A percentile compares a stretch with the other conserved stretches of the same genome.
Evolutionary conservation across 2,329 filamentous ascomycete species (phyloP).

Genomic region (Nemania diffusa): DNA sequence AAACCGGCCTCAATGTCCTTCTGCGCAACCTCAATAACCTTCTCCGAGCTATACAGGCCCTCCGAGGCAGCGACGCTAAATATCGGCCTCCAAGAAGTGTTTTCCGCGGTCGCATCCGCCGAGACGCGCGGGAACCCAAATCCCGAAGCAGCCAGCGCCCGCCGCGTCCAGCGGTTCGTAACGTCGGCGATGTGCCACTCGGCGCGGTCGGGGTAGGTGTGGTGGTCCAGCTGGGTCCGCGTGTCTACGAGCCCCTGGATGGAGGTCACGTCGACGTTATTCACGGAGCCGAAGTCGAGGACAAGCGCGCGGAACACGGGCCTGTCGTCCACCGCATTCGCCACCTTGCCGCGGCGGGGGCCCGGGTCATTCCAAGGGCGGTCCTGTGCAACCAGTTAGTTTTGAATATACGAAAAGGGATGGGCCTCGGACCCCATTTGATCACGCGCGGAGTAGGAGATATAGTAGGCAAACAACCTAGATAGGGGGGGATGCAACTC

Average conservation of each 20-base stretch:
- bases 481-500: constrained; percentile 42
- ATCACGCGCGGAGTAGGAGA: constrained; percentile 30
- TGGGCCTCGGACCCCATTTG: too few relatives aligned
- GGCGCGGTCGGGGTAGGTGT: constrained; percentile 58
- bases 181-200: constrained; percentile 65
- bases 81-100: constrained; percentile 38
- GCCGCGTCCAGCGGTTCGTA: constrained; percentile 65
- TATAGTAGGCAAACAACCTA: too few relatives aligned
- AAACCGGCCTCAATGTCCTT: constrained; percentile 32
- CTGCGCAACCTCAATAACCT: constrained; percentile 25
- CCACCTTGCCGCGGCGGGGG: constrained; percentile 39
- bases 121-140: constrained; percentile 56
- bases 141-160: constrained; percentile 64
- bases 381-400: constrained; percentile 38
- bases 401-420: too few relatives aligned
- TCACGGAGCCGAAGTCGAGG: constrained; percentile 66
- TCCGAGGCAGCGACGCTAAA: constrained; percentile 42
- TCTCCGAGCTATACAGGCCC: constrained; percentile 23
- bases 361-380: constrained; percentile 57
- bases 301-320: constrained; percentile 62
- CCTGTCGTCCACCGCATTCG: constrained; percentile 42
- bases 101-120: constrained; percentile 26
- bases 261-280: constrained; percentile 66
- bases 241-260: constrained; percentile 65
- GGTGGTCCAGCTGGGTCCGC: constrained; percentile 63